Evolutionary conservation across 345 rosid species (phyloP).

Genomic region (Luvunga scandens): DNA sequence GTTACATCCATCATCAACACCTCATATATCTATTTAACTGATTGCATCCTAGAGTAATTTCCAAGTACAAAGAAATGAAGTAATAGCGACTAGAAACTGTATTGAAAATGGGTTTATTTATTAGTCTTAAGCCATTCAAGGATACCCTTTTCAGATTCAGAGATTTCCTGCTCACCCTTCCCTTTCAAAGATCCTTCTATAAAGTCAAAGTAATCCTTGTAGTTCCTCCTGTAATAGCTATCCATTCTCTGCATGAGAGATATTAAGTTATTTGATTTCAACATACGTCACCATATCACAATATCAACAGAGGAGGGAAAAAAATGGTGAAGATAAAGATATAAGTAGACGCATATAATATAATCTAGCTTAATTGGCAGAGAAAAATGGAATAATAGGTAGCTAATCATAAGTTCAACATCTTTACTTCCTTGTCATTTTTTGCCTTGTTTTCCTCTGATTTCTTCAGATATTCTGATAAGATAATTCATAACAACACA

Average conservation of each 20-base stretch:
- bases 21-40: not conserved
- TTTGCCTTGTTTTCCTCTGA: conserved; percentile 77
- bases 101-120: conserved; percentile 27
- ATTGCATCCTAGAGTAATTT: not conserved
- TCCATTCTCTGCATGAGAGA: conserved; percentile 55
- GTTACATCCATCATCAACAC: not conserved
- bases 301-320: too few relatives aligned
- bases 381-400: not conserved
- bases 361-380: not conserved
- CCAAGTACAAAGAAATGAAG: not conserved
- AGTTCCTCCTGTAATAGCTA: conserved; percentile 79
- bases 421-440: conserved; percentile 79
- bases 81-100: not conserved
- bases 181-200: conserved; percentile 65
- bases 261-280: too few relatives aligned
- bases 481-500: not conserved
- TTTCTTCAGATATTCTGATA: conserved; percentile 75
- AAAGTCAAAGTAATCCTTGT: conserved; percentile 81
- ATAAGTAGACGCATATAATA: too few relatives aligned
- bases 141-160: conserved; percentile 76
- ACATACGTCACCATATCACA: too few relatives aligned
- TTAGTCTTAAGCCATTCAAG: conserved; percentile 79
- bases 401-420: not conserved
- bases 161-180: conserved; percentile 58
- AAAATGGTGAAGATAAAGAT: too few relatives aligned